Percentiles rank a stretch among this genome's conserved stretches.
phyloP scores from a whole-genome alignment of 1,284 basidiomycete species.

The Naganishia albida region DNA sequence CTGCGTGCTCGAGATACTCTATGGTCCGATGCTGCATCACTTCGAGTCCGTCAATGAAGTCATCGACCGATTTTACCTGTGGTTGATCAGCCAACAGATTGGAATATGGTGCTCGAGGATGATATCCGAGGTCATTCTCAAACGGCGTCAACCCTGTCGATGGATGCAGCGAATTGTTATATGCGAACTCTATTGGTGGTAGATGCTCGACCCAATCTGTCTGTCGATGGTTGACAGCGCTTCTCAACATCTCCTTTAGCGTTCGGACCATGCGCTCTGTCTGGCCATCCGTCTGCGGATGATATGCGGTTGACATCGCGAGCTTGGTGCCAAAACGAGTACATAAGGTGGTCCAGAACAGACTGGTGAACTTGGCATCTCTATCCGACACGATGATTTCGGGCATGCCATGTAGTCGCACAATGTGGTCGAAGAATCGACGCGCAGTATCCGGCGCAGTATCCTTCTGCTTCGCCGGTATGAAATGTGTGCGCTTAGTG shows the following conservation, averaged over 20 bases:
- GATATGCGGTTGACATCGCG: conserved; percentile 7
- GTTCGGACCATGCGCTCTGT: conserved; percentile 33
- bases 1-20: conserved; percentile 5
- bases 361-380: conserved; percentile 55
- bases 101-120: conserved; percentile 46
- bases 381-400: conserved; percentile 55
- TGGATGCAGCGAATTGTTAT: conserved; percentile 53
- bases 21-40: background rate
- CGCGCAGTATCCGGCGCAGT: conserved; percentile 54
- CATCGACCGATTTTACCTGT: background rate
- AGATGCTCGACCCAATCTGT: conserved; percentile 54
- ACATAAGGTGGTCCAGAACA: conserved; percentile 55
- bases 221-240: background rate
- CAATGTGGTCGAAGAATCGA: conserved; percentile 53
- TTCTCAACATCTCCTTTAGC: background rate
- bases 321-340: conserved; percentile 30
- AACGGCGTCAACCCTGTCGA: conserved; percentile 39
- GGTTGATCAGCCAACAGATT: conserved; percentile 1
- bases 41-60: background rate
- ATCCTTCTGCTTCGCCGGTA: conserved; percentile 44
- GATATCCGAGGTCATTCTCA: conserved; percentile 53
- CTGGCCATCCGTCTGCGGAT: conserved; percentile 49
- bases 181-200: conserved; percentile 56
- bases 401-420: conserved; percentile 56
- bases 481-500: conserved; percentile 51